These are phyloP conservation scores for Komagataea norvegica DNA, from an alignment of 1,139 yeast genomes.

Conservation along the genomic window DNA sequence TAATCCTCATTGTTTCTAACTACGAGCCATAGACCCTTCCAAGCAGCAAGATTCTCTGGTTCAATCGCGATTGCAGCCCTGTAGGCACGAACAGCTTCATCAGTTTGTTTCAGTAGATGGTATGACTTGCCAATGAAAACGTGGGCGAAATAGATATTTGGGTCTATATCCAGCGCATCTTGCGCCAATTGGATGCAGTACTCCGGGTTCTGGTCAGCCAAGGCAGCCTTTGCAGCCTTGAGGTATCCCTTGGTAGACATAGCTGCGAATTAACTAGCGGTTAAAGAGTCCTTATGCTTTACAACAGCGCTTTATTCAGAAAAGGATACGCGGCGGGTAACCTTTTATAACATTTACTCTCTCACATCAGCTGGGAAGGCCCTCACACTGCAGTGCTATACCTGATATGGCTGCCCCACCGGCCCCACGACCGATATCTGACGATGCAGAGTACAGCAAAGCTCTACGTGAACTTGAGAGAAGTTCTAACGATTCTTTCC, in stretches of 20 bases:
- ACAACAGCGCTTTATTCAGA: too few relatives aligned
- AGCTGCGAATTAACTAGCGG: background rate
- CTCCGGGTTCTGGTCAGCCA: conserved; percentile 54
- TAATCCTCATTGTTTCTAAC: conserved; percentile 37
- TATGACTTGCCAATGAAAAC: conserved; percentile 43
- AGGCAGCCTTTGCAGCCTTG: conserved; percentile 56
- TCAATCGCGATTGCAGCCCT: conserved; percentile 51
- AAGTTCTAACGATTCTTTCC: too few relatives aligned
- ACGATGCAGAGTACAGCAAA: too few relatives aligned
- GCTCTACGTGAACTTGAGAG: too few relatives aligned
- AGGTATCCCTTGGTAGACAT: conserved; percentile 40
- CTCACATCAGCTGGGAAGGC: too few relatives aligned
- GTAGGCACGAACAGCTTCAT: conserved; percentile 48
- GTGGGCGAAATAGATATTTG: conserved; percentile 57
- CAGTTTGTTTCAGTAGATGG: conserved; percentile 30
- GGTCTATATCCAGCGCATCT: conserved; percentile 51
- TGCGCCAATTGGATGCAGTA: conserved; percentile 49
- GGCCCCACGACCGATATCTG: too few relatives aligned
- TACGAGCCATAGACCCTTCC: conserved; percentile 69
- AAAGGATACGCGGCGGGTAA: too few relatives aligned
- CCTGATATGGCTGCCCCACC: too few relatives aligned
- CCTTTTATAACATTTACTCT: too few relatives aligned
- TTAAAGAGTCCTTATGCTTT: background rate
- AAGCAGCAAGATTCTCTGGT: conserved; percentile 56
- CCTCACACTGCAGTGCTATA: too few relatives aligned